Evolutionary conservation across 1,139 yeast genomes (phyloP).

Genomic region (Hemisphaericaspora subhashii): DNA sequence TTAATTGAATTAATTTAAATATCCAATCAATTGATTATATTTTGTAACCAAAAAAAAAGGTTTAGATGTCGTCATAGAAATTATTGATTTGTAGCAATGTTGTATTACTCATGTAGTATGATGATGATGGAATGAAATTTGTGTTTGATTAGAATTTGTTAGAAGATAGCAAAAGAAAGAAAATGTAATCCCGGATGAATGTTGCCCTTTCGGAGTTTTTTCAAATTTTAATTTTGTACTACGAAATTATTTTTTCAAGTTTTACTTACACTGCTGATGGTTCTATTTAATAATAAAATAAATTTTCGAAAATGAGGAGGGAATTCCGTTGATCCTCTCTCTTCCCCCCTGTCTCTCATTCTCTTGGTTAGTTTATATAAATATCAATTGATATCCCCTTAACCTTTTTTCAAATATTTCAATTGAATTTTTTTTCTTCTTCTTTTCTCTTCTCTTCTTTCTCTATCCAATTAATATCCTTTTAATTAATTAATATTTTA

Average conservation of each 20-base stretch:
- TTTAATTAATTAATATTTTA: conserved; percentile 10
- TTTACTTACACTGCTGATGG: conserved; percentile 3
- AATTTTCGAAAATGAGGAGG: conserved; percentile 1
- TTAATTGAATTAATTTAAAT: too few species aligned
- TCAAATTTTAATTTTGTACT: background rate
- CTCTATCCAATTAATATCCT: conserved; percentile 1
- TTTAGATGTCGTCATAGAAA: too few species aligned
- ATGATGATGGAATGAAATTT: background rate
- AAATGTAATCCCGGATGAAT: conserved; percentile 8
- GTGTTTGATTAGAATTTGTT: background rate
- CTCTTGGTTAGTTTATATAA: background rate
- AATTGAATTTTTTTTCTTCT: conserved; percentile 1
- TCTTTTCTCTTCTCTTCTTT: conserved; percentile 2
- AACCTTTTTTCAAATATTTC: background rate
- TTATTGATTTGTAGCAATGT: background rate
- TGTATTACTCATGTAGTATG: background rate
- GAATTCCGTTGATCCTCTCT: background rate
- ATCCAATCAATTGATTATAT: too few species aligned
- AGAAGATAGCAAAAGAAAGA: too few species aligned
- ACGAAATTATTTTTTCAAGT: background rate
- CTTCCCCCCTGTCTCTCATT: too few species aligned
- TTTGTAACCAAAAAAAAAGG: background rate
- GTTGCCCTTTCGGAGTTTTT: conserved; percentile 7
- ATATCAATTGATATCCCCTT: conserved; percentile 1
- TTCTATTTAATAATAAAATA: background rate